Evolutionary conservation across 371 early-diverging fungal genomes (phyloP), one percentile per base, ranked within the genome.

Genomic region (Mycotypha africana): DNA sequence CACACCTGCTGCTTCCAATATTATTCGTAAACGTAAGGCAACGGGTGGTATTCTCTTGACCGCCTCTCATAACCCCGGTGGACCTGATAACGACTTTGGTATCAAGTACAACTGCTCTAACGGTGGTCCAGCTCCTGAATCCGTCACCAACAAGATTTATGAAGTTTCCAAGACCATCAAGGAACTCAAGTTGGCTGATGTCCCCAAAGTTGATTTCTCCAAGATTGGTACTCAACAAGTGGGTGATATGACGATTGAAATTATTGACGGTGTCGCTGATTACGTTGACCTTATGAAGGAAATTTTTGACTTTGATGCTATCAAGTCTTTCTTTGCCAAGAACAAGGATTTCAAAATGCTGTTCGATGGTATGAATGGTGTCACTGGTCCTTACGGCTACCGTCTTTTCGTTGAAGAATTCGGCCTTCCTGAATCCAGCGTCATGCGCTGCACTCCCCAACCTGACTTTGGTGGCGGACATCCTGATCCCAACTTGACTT

Each of bases 11-110:
- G 95, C 86, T 4, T 96, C 96, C 16, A 86, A 95, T 57, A 66
- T 96, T 25, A 97, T 98, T 57, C 84, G 95, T 49, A 86, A 88
- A 56, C 76, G 73, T 60, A 74, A 87, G 52, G 93, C 95, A 24
- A 88, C 91, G 10, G 86, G 93, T 52, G 95, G 96, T 49, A 95
- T 97, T 45, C 80, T 97, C 39, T 70, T 97, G 55, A 95, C 96
- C 22, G 98, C 98, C 9, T 92, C 93, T 30, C 98, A 98, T 76
- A 98, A 98, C 76, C 97, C 98, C 24, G 98, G 98, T 49, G 98
- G 98, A 43, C 96, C 95, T 32, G 85, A 93, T 8, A 87, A 90
- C 57, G 98, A 98, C 67, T 98, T 98, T 76, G 98, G 98, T 49
- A 94, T 98, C 70, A 98, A 98, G 69, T 97, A 89, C 76, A 98